phyloP scores from a whole-genome alignment of 495 filamentous ascomycete species.

The Penicillium odoratum region DNA sequence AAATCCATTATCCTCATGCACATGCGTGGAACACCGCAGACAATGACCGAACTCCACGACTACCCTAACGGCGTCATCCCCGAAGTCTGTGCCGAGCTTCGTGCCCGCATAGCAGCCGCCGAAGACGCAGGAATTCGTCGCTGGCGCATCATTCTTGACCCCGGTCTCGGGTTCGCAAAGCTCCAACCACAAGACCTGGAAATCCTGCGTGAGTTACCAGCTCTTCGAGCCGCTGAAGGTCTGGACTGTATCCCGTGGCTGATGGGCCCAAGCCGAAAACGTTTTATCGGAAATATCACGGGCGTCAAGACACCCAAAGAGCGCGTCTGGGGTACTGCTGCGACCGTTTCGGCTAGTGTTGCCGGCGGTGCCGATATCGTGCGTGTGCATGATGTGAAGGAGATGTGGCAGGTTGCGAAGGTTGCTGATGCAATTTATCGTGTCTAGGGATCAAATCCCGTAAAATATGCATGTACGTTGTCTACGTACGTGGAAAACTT shows the following conservation, averaged over 20 bases:
- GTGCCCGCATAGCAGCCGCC: slow-evolving; percentile 68
- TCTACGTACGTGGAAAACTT: not conserved
- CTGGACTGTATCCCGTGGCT: slow-evolving; percentile 82
- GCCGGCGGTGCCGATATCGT: slow-evolving; percentile 94
- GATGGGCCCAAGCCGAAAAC: slow-evolving; percentile 85
- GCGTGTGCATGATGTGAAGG: slow-evolving; percentile 86
- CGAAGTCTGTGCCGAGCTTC: slow-evolving; percentile 69
- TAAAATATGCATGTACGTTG: not conserved
- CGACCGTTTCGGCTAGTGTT: slow-evolving; percentile 82
- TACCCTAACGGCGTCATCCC: slow-evolving; percentile 77
- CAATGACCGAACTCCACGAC: slow-evolving; percentile 68
- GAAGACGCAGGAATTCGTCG: slow-evolving; percentile 80
- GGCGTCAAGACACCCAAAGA: slow-evolving; percentile 67
- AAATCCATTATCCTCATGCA: slow-evolving; percentile 90
- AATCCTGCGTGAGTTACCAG: slow-evolving; percentile 64
- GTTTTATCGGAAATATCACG: slow-evolving; percentile 82
- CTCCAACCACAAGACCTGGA: slow-evolving; percentile 75
- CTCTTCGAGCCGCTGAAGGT: slow-evolving; percentile 61
- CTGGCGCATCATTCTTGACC: slow-evolving; percentile 95
- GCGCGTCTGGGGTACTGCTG: slow-evolving; percentile 83
- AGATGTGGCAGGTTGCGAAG: slow-evolving; percentile 84
- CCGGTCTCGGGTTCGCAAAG: slow-evolving; percentile 93
- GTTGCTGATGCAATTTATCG: slow-evolving; percentile 92
- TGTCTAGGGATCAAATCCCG: slow-evolving; percentile 13
- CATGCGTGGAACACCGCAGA: slow-evolving; percentile 85